Percentiles rank a stretch among this genome's conserved stretches.
phyloP scores from a whole-genome alignment of 108 stramenopile species.

The Thalassiosira profunda region DNA sequence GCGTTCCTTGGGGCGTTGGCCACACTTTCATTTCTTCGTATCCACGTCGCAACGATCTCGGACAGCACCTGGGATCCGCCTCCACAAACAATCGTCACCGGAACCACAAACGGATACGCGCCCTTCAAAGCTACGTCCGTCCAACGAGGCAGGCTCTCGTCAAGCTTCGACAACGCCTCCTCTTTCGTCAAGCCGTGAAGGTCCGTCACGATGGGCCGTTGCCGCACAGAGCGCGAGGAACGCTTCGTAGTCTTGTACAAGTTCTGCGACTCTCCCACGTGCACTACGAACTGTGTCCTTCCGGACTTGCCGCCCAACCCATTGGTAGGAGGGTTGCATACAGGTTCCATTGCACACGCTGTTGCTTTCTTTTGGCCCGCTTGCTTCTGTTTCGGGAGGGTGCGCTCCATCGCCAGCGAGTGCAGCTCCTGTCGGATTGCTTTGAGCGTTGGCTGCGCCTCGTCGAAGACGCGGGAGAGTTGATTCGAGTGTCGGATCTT shows the following conservation, averaged over 20 bases:
- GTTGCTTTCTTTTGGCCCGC: no score
- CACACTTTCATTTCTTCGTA: slow-evolving; percentile 13
- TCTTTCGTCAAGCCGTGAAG: slow-evolving; percentile 12
- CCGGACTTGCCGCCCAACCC: slow-evolving; percentile 23
- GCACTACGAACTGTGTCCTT: background rate
- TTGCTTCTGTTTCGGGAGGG: background rate
- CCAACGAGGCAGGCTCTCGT: slow-evolving; percentile 1
- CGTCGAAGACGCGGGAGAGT: slow-evolving; percentile 16
- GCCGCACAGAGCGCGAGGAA: background rate
- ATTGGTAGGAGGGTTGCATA: background rate
- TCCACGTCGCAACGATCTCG: slow-evolving; percentile 19
- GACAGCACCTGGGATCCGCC: slow-evolving; percentile 25
- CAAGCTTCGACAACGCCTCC: slow-evolving; percentile 3
- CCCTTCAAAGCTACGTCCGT: slow-evolving; percentile 18
- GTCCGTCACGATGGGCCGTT: background rate
- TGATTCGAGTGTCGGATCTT: slow-evolving; percentile 3
- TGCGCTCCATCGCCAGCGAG: no score
- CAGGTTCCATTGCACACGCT: no score
- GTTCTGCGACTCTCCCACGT: slow-evolving; percentile 14
- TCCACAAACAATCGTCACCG: slow-evolving; percentile 16
- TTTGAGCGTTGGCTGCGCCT: slow-evolving; percentile 9
- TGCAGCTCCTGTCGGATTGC: slow-evolving; percentile 9
- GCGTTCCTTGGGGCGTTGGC: slow-evolving; percentile 24
- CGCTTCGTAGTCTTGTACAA: slow-evolving; percentile 17
- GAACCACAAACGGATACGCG: slow-evolving; percentile 17